Evolutionary conservation across 164 flowering plant genomes (phyloP).

Genomic region (Warburgia ugandensis): DNA sequence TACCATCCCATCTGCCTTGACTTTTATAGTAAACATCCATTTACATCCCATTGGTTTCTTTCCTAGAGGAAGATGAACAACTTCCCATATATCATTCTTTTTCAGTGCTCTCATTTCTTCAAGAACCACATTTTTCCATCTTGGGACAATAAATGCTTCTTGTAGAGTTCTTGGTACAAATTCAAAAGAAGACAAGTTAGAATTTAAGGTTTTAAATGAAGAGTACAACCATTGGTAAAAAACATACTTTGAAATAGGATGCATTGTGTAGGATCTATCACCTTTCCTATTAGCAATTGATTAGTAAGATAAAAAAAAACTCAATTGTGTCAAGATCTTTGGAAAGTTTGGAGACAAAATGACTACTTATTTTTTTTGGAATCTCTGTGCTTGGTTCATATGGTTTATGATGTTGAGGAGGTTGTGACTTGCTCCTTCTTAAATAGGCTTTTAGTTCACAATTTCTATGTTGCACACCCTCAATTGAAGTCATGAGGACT

Average conservation of each 20-base stretch:
- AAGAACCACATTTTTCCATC: too few species aligned
- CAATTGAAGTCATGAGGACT: background rate
- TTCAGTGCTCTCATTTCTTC: too few species aligned
- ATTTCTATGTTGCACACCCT: too few species aligned
- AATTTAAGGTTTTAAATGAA: too few species aligned
- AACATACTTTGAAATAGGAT: too few species aligned
- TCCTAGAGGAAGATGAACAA: too few species aligned
- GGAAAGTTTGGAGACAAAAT: background rate
- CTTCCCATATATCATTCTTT: too few species aligned
- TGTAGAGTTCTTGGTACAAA: background rate
- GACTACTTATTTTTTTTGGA: too few species aligned
- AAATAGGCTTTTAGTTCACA: too few species aligned
- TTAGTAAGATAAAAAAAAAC: background rate
- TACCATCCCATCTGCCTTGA: slow-evolving; percentile 1
- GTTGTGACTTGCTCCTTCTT: too few species aligned
- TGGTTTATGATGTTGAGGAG: background rate
- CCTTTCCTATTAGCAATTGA: background rate
- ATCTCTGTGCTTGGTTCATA: background rate
- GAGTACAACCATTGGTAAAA: background rate
- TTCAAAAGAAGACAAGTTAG: background rate
- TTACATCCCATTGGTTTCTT: slow-evolving; percentile 3
- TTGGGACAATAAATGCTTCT: background rate
- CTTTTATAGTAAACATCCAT: background rate
- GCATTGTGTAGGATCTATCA: background rate
- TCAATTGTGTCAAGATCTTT: background rate